Conservation (phyloP, 495 filamentous ascomycete genomes). For the Staphylotrichum longicolle region DNA sequence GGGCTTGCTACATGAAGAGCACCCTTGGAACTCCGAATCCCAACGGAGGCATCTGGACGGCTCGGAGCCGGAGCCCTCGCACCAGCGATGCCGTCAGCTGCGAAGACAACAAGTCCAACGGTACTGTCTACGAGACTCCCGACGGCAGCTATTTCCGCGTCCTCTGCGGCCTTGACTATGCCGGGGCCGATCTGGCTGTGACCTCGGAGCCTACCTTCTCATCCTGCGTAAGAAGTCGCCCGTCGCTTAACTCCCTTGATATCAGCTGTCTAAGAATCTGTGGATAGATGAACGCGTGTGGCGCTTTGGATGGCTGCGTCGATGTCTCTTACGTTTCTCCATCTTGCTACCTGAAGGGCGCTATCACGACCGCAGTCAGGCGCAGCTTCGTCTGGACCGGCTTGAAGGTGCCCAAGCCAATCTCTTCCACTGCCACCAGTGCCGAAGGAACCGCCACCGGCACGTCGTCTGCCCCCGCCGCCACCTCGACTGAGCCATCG, state of each 20-base stretch:
- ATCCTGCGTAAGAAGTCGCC: background rate
- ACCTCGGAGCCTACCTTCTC: slow-evolving; percentile 5
- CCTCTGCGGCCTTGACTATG: slow-evolving; percentile 8
- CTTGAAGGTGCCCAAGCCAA: slow-evolving; percentile 3
- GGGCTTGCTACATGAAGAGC: slow-evolving; percentile 8
- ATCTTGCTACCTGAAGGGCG: slow-evolving; percentile 4
- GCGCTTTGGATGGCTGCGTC: background rate
- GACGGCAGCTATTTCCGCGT: slow-evolving; percentile 1
- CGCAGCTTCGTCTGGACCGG: slow-evolving; percentile 5
- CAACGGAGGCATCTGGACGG: slow-evolving; percentile 9
- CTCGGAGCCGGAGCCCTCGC: background rate
- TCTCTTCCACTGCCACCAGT: background rate
- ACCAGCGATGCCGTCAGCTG: background rate
- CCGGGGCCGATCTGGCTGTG: background rate
- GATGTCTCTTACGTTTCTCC: slow-evolving; percentile 3
- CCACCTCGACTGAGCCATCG: background rate
- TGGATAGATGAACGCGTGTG: background rate
- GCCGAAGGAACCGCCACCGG: background rate
- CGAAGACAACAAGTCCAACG: slow-evolving; percentile 1
- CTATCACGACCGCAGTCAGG: background rate
- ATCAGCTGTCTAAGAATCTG: background rate
- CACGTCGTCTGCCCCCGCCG: background rate
- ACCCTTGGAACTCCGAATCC: background rate
- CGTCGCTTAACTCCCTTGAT: background rate
- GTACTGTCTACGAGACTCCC: slow-evolving; percentile 6